phyloP scores from a whole-genome alignment of 805 yeast species.

The Wickerhamomyces canadensis region DNA sequence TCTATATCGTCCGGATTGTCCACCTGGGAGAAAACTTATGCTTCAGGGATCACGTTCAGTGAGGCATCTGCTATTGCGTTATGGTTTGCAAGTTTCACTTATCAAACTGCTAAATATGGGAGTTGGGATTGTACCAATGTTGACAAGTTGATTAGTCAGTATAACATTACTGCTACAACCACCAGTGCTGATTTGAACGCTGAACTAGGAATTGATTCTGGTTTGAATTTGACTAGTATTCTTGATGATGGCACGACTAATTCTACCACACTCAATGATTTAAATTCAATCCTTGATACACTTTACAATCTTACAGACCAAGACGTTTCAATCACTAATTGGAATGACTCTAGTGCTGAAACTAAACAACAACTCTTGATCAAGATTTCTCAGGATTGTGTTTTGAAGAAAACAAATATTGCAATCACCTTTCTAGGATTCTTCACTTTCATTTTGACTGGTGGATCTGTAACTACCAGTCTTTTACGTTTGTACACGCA shows the following conservation, averaged over 20 bases:
- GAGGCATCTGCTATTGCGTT: slow-evolving; percentile 20
- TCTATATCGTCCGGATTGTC: slow-evolving; percentile 3
- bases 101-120: slow-evolving; percentile 22
- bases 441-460: slow-evolving; percentile 9
- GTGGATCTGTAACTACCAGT: slow-evolving; percentile 6
- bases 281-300: neutral
- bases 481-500: too few species aligned
- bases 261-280: slow-evolving; percentile 1
- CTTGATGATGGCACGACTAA: neutral
- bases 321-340: slow-evolving; percentile 5
- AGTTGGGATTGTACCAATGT: slow-evolving; percentile 23
- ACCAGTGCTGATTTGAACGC: slow-evolving; percentile 2
- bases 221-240: neutral
- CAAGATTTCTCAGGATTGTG: slow-evolving; percentile 13
- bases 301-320: slow-evolving; percentile 4
- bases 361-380: slow-evolving; percentile 10
- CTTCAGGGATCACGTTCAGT: slow-evolving; percentile 4
- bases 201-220: slow-evolving; percentile 3
- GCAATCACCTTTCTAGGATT: slow-evolving; percentile 10
- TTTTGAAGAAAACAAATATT: slow-evolving; percentile 12
- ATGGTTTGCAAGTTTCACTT: slow-evolving; percentile 21
- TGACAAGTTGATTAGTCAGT: slow-evolving; percentile 18
- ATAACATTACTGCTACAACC: slow-evolving; percentile 21
- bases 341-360: slow-evolving; percentile 7
- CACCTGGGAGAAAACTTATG: slow-evolving; percentile 3